A percentile compares a stretch with the other conserved stretches of the same genome.
Evolutionary conservation across 2,329 filamentous ascomycete species (phyloP).

Genomic region (Colletotrichum sp.): DNA sequence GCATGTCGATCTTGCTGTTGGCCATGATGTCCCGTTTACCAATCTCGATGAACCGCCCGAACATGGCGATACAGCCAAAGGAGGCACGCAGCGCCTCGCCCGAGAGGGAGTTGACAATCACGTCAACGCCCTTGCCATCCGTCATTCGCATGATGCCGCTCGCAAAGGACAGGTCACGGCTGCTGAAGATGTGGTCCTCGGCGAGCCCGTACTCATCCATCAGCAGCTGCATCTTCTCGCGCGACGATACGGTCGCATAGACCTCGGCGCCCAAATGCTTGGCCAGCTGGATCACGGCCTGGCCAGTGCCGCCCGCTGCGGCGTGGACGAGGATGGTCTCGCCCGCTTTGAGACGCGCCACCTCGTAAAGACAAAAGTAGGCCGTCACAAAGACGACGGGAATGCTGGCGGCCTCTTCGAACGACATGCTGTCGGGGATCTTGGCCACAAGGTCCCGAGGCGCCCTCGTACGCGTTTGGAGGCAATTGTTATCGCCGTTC

Average conservation of each 20-base stretch:
- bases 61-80: constrained; percentile 43
- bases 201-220: constrained; percentile 29
- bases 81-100: constrained; percentile 40
- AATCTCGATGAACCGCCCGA: constrained; percentile 46
- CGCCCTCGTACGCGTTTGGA: neutral
- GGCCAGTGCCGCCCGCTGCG: constrained; percentile 31
- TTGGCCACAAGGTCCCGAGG: neutral
- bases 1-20: constrained; percentile 46
- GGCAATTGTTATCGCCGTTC: neutral
- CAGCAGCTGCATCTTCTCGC: constrained; percentile 32
- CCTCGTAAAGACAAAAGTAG: constrained; percentile 32
- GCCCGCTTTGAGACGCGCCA: constrained; percentile 28
- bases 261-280: constrained; percentile 34
- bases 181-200: constrained; percentile 33
- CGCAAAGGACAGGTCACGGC: constrained; percentile 32
- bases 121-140: constrained; percentile 30
- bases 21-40: constrained; percentile 42
- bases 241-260: constrained; percentile 34
- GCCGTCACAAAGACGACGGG: constrained; percentile 38
- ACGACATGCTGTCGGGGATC: constrained; percentile 38
- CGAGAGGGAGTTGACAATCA: constrained; percentile 40
- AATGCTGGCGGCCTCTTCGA: constrained; percentile 37
- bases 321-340: constrained; percentile 33
- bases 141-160: constrained; percentile 28
- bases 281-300: constrained; percentile 29